Evolutionary conservation across 2,329 filamentous ascomycete species (phyloP).

Genomic region (Fusarium agapanthi): DNA sequence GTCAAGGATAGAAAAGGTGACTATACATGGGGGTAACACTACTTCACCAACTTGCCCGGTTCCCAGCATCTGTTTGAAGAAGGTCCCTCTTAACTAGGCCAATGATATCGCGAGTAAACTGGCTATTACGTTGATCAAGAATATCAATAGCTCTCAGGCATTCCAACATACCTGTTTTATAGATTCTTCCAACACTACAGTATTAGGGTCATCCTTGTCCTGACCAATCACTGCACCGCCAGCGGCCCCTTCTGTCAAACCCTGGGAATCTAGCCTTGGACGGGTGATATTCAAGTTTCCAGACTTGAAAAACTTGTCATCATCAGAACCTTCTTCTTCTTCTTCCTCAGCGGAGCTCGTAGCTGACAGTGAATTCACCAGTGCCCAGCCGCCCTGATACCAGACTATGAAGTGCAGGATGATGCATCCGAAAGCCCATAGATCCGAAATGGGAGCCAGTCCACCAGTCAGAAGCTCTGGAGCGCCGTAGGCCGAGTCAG

Average conservation of each 20-base stretch:
- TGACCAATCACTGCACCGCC: background rate
- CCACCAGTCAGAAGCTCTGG: background rate
- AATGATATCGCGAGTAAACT: background rate
- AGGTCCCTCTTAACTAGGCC: background rate
- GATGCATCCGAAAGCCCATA: background rate
- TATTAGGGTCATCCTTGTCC: too few relatives aligned
- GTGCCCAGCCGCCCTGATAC: background rate
- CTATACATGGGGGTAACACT: background rate
- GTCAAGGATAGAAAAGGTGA: background rate
- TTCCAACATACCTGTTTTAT: background rate
- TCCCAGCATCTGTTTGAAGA: background rate
- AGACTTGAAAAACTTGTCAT: background rate
- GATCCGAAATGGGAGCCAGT: background rate
- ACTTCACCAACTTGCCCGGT: background rate
- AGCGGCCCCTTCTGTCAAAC: accelerated
- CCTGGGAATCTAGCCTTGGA: too few relatives aligned
- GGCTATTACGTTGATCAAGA: background rate
- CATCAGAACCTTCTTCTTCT: background rate
- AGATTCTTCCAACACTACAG: background rate
- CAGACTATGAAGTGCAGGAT: background rate
- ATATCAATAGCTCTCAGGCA: background rate
- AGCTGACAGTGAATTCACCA: background rate
- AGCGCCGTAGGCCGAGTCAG: background rate
- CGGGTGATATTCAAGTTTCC: background rate
- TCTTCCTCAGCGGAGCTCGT: background rate